Conservation (phyloP, 805 yeast genomes). For the Ogataea thermomethanolica region DNA sequence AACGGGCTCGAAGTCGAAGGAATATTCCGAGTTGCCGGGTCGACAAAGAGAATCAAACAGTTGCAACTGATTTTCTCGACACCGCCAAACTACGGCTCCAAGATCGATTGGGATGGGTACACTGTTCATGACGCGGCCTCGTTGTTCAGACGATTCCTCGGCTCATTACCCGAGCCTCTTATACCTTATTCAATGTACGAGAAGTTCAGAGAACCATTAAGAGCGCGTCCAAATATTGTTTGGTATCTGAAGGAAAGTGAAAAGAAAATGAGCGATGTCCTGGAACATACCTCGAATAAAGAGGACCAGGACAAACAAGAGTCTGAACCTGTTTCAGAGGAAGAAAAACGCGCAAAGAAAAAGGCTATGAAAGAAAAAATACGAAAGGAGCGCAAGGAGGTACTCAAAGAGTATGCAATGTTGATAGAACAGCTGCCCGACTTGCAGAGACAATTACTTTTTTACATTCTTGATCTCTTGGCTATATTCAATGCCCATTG, state of each 20-base stretch:
- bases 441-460: slow-evolving; percentile 75
- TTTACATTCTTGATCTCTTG: slow-evolving; percentile 81
- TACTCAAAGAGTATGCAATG: slow-evolving; percentile 66
- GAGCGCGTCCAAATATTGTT: slow-evolving; percentile 59
- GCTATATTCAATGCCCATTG: slow-evolving; percentile 81
- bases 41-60: slow-evolving; percentile 81
- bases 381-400: slow-evolving; percentile 60
- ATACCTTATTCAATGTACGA: slow-evolving; percentile 78
- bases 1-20: slow-evolving; percentile 83
- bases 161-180: slow-evolving; percentile 87
- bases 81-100: slow-evolving; percentile 88
- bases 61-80: slow-evolving; percentile 78
- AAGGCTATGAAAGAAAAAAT: slow-evolving; percentile 52
- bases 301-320: slow-evolving; percentile 2
- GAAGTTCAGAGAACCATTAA: slow-evolving; percentile 71
- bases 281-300: slow-evolving; percentile 1
- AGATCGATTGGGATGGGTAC: slow-evolving; percentile 86
- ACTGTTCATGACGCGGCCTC: slow-evolving; percentile 97
- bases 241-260: slow-evolving; percentile 60
- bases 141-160: slow-evolving; percentile 77
- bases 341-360: slow-evolving; percentile 36
- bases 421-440: slow-evolving; percentile 69
- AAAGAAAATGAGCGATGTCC: slow-evolving; percentile 17
- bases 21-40: slow-evolving; percentile 89
- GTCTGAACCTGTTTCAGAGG: slow-evolving; percentile 19